Base-by-base conservation (phyloP, 176 grass and related monocot species). In the Zea mays region DNA sequence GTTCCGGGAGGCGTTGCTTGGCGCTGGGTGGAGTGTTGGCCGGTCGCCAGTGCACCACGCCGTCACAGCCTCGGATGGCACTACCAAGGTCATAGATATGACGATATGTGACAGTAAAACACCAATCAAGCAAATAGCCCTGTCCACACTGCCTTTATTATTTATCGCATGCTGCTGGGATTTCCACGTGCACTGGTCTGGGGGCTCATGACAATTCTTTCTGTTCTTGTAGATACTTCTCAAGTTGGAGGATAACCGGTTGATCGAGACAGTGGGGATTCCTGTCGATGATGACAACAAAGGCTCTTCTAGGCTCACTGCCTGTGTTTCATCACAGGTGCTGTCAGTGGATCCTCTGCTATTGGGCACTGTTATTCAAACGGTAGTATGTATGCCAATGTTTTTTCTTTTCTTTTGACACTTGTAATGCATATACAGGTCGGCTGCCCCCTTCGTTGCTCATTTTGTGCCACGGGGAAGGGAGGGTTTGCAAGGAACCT, bases 401-500 rank as follows among this genome's bases (percentile, higher is more conserved):
- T 72, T 82, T 41, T 69, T 41, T 39, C 40, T 42, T 67, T 42
- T 69, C 3, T 42, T 67, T 42, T 69, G 3, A 85, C 17, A 6
- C 1, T 64, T 14, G 2, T 58, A 10, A 58, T 73, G 41, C 4
- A 38, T 41, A 78, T 72, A 79, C 45, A 98, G 95, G 95, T 98
- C 1, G 95, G 95, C 49, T 98, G 95, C 83, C 89, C 95, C 37
- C 75, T 93, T 76, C 91, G 91, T 3, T 97, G 94, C 76, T 83
- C 91, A 7, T 97, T 93, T 51, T 93, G 94, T 60, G 94, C 94
- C 60, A 97, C 94, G 8, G 94, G 90, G 42, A 93, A 97, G 69
- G 91, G 95, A 85, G 95, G 95, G 14, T 98, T 92, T 41, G 87
- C 95, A 27, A 98, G 91, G 74, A 98, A 98, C 85, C 89, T 98